Evolutionary conservation across 495 filamentous ascomycete genomes (phyloP), one percentile per base, ranked within the genome.

Genomic region (Xylaria castorea): DNA sequence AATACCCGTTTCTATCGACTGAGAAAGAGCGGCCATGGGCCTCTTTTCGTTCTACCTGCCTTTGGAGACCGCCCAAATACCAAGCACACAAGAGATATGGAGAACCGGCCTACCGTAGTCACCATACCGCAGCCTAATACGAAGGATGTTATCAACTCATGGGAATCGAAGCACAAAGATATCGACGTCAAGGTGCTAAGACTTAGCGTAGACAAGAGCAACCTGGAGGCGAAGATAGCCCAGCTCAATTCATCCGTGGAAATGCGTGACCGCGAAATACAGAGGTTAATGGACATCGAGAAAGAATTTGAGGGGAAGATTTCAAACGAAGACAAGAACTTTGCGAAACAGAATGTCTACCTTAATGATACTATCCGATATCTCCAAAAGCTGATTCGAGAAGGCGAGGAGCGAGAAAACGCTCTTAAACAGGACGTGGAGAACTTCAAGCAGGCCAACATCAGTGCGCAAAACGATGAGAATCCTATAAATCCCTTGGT

Each of bases 31-130:
- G 84, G 83, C 5, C 75, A 72, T 57, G 74, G 71, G 8, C 81
- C 83, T 0, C 73, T 89, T 65, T 89, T 88, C 72, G 79, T 88
- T 30, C 75, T 87, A 57, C 87, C 86, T 3, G 87, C 84, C 16
- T 83, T 81, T 67, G 75, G 77, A 22, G 74, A 80, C 36, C 85
- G 87, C 70, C 83, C 86, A 0, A 83, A 71, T 42, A 81, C 80
- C 55, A 76, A 73, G 65, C 72, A 81, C 38, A 87, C 84, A 8
- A 75, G 79, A 22, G 75, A 80, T 60, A 75, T 83, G 25, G 85
- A 87, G 75, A 73, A 65, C 16, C 75, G 81, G 44, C 85, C 87
- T 12, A 86, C 83, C 0, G 81, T 88, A 3, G 79, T 88, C 18
- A 76, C 78, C 1, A 73, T 82, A 20, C 75, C 81, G 38, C 73